Evolutionary conservation across 345 rosid genomes (phyloP).

Genomic region (Pistacia vera): DNA sequence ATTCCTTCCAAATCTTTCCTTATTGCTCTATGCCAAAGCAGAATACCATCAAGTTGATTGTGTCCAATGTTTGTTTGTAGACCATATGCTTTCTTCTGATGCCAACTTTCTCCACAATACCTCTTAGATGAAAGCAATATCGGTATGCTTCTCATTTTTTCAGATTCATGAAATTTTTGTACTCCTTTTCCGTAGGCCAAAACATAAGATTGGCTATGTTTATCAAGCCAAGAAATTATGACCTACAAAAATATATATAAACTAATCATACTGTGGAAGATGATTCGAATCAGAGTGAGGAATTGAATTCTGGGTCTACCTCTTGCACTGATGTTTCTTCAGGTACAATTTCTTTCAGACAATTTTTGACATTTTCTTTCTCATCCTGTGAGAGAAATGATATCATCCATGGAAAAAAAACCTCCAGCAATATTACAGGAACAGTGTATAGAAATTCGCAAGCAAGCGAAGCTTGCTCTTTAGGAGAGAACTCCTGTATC

Average conservation of each 20-base stretch:
- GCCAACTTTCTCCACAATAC: conserved; percentile 32
- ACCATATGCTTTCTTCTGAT: conserved; percentile 27
- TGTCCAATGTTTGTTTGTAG: conserved; percentile 25
- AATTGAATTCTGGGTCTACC: conserved; percentile 42
- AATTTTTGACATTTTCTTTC: conserved; percentile 36
- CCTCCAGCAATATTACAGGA: conserved; percentile 64
- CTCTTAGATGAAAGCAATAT: conserved; percentile 26
- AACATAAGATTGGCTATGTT: conserved; percentile 27
- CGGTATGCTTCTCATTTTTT: conserved; percentile 25
- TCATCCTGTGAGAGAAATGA: conserved; percentile 51
- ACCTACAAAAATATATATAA: conserved; percentile 47
- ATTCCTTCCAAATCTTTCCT: conserved; percentile 58
- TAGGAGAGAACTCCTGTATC: conserved; percentile 50
- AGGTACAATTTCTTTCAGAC: conserved; percentile 47
- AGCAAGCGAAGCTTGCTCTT: conserved; percentile 62
- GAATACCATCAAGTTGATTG: conserved; percentile 41
- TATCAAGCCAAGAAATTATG: conserved; percentile 51
- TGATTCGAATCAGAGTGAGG: conserved; percentile 11
- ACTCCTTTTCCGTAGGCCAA: conserved; percentile 25
- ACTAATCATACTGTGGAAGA: conserved; percentile 23
- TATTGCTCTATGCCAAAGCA: conserved; percentile 57
- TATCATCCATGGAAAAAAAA: conserved; percentile 65
- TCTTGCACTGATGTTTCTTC: conserved; percentile 53
- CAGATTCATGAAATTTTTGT: conserved; percentile 26
- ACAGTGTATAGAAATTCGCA: conserved; percentile 72